Evolutionary conservation across 192 early-diverging fungal species (phyloP), one percentile per base, ranked within the genome.

Genomic region (Gamsiella multidivaricata): DNA sequence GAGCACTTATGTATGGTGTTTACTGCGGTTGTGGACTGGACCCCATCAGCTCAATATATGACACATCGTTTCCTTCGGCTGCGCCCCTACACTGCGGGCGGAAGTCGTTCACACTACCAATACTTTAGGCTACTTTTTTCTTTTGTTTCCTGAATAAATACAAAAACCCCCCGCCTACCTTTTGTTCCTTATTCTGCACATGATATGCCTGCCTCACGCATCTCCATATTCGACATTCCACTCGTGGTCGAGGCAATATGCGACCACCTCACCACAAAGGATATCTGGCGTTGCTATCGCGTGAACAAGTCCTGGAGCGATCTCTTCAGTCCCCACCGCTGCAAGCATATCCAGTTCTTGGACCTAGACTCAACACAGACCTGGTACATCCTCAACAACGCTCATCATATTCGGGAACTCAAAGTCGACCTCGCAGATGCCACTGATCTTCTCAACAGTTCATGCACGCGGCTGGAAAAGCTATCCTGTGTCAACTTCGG

Each of bases 391-490:
- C 7, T 56, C 8, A n/a, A 56, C 2, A 56, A 56, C 54, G 14
- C n/a, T 20, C 34, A 41, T 15, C n/a, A 39, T 3, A 56, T 56
- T 18, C 54, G 54, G 3, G 17, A 39, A 5, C 54, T 56, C 34
- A 20, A 56, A 39, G 54, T 56, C n/a, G 54, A 56, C 39, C 36
- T 56, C 18, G 54, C 34, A 18, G 54, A 56, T 39, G 54, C 54
- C n/a, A 22, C 18, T 17, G 20, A 39, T 9, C 36, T 56, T 36
- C 54, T 56, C 11, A 25, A 39, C 3, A 23, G 34, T 4, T 5
- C 6, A n/a, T 56, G 54, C 14, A 56, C 25, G 9, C 17, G 39
- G 2, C 34, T 56, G 2, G 1, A 23, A 20, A 20, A 23, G 5
- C 54, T 56, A 18, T 20, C 20, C 2, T 37, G 33, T 17, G 54